These are phyloP conservation scores for Nidula microcarpa DNA, from an alignment of 768 basidiomycete species.

Conservation along the genomic window DNA sequence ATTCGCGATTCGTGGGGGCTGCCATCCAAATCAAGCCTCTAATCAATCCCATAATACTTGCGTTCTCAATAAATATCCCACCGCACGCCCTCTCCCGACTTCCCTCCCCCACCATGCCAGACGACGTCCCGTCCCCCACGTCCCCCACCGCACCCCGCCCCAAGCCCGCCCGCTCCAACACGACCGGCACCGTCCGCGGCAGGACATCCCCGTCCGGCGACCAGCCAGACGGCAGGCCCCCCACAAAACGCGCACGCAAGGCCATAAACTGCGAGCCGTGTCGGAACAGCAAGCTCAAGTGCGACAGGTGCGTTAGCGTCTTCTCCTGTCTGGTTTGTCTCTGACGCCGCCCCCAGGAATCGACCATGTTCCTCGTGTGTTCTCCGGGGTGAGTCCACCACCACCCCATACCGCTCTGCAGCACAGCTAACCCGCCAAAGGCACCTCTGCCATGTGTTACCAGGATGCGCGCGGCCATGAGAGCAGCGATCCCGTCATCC, in stretches of 20 bases:
- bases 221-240: constrained; percentile 60
- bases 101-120: constrained; percentile 15
- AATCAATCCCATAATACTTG: too few species aligned
- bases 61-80: neutral
- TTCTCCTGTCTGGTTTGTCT: constrained; percentile 4
- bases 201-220: constrained; percentile 42
- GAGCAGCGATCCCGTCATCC: constrained; percentile 41
- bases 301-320: constrained; percentile 58
- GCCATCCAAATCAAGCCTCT: too few species aligned
- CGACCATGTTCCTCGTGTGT: constrained; percentile 89
- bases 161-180: constrained; percentile 34
- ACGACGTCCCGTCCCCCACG: constrained; percentile 31
- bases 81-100: constrained; percentile 13
- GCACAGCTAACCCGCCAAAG: constrained; percentile 26
- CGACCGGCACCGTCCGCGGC: constrained; percentile 43
- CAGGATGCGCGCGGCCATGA: constrained; percentile 71
- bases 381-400: constrained; percentile 55
- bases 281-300: constrained; percentile 84
- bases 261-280: constrained; percentile 90
- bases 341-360: constrained; percentile 43
- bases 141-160: constrained; percentile 36
- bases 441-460: constrained; percentile 79
- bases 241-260: constrained; percentile 80
- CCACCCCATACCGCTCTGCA: too few species aligned
- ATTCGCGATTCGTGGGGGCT: too few species aligned